Evolutionary conservation across 106 monocot species (phyloP).

Genomic region (Acanthochlamys bracteata): DNA sequence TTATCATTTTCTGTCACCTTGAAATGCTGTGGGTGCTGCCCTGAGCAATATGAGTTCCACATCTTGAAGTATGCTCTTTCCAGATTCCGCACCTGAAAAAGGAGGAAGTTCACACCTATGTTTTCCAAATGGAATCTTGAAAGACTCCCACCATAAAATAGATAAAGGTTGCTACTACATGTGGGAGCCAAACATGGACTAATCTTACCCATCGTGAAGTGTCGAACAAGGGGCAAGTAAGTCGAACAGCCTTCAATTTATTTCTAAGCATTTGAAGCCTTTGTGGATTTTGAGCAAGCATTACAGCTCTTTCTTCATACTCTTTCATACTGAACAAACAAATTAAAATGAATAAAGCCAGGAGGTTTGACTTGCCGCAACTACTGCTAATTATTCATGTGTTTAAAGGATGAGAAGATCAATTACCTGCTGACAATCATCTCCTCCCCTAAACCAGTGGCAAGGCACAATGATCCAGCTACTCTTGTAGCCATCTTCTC

Average conservation of each 20-base stretch:
- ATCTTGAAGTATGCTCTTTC: slow-evolving; percentile 83
- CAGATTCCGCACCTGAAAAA: slow-evolving; percentile 66
- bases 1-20: slow-evolving; percentile 69
- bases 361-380: too few species aligned
- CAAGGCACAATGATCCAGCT: slow-evolving; percentile 85
- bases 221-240: slow-evolving; percentile 86
- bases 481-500: slow-evolving; percentile 98
- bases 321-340: slow-evolving; percentile 59
- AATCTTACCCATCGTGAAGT: slow-evolving; percentile 84
- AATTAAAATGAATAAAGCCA: neutral
- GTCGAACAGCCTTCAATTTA: slow-evolving; percentile 56
- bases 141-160: too few species aligned
- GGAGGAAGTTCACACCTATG: too few species aligned
- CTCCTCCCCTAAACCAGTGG: slow-evolving; percentile 89
- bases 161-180: too few species aligned
- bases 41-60: slow-evolving; percentile 80
- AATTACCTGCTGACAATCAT: slow-evolving; percentile 83
- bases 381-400: too few species aligned
- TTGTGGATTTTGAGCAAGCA: slow-evolving; percentile 49
- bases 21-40: slow-evolving; percentile 49
- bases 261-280: slow-evolving; percentile 58
- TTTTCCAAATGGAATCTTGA: neutral
- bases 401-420: neutral
- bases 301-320: slow-evolving; percentile 88
- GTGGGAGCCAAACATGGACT: too few species aligned